phyloP scores from a whole-genome alignment of 768 basidiomycete genomes.

The Mrakia blollopis region DNA sequence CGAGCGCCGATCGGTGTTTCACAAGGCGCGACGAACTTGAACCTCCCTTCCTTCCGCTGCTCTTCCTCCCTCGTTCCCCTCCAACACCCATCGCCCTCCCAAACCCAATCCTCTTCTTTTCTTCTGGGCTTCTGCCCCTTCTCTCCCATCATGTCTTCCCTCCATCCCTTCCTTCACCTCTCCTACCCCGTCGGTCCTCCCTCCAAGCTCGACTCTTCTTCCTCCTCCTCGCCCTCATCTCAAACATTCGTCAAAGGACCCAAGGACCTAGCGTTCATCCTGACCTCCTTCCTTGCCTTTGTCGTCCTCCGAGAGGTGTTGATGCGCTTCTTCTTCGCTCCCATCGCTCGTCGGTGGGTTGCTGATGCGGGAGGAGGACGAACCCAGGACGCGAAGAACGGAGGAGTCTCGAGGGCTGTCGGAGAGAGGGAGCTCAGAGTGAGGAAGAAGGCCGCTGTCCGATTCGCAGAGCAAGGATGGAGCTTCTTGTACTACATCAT shows the following conservation, averaged over 20 bases:
- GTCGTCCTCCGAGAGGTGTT: conserved; percentile 75
- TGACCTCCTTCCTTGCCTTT: conserved; percentile 79
- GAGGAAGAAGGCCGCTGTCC: conserved; percentile 59
- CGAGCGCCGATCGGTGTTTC: no score
- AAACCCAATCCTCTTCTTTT: no score
- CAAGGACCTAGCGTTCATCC: conserved; percentile 66
- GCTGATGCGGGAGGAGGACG: conserved; percentile 32
- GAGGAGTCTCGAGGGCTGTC: conserved; percentile 17
- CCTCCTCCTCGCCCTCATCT: no score
- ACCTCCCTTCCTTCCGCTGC: no score
- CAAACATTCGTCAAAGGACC: conserved; percentile 52
- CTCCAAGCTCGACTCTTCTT: conserved; percentile 22
- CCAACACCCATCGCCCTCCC: no score
- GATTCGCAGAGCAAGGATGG: conserved; percentile 97
- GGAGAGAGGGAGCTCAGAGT: conserved; percentile 36
- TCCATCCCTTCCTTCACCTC: no score
- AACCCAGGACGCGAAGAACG: neutral
- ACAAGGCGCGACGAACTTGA: no score
- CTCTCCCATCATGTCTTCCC: no score
- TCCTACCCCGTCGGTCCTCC: neutral
- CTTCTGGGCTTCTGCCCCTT: no score
- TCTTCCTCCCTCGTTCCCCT: no score
- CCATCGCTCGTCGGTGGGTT: conserved; percentile 77
- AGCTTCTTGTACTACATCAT: conserved; percentile 66
- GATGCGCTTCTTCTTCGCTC: conserved; percentile 69